Evolutionary conservation across 2,329 filamentous ascomycete genomes (phyloP).

Genomic region (Pseudogymnoascus pannorum): DNA sequence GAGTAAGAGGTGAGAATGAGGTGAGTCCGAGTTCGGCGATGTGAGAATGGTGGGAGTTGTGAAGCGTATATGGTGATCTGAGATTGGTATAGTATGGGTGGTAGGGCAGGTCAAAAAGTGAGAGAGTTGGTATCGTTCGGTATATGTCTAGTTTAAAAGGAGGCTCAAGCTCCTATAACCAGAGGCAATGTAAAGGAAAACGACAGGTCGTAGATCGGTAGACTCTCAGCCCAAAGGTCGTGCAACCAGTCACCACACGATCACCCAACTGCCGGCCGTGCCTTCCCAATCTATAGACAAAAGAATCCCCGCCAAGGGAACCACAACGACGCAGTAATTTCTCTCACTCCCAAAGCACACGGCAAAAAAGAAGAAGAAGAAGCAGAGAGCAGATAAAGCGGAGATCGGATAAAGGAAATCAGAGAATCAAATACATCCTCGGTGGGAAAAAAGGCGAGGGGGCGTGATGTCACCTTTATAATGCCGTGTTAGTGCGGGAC

Average conservation of each 20-base stretch:
- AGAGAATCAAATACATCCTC: too few relatives aligned
- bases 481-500: neutral
- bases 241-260: neutral
- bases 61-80: neutral
- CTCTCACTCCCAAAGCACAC: neutral
- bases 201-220: neutral
- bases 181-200: neutral
- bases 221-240: neutral
- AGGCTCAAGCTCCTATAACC: neutral
- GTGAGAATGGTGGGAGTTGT: neutral
- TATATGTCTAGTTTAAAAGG: neutral
- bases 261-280: neutral
- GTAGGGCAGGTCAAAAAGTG: neutral
- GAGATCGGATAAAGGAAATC: too few relatives aligned
- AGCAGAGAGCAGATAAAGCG: too few relatives aligned
- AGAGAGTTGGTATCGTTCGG: neutral
- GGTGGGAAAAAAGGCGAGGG: neutral
- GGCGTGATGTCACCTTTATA: slow-evolving; percentile 2
- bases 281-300: neutral
- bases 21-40: neutral
- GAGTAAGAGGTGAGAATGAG: neutral
- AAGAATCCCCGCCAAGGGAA: too few relatives aligned
- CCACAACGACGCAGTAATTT: neutral
- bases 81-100: neutral
- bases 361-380: neutral